phyloP scores from a whole-genome alignment of 2,329 filamentous ascomycete genomes.

The Coniella vitis region DNA sequence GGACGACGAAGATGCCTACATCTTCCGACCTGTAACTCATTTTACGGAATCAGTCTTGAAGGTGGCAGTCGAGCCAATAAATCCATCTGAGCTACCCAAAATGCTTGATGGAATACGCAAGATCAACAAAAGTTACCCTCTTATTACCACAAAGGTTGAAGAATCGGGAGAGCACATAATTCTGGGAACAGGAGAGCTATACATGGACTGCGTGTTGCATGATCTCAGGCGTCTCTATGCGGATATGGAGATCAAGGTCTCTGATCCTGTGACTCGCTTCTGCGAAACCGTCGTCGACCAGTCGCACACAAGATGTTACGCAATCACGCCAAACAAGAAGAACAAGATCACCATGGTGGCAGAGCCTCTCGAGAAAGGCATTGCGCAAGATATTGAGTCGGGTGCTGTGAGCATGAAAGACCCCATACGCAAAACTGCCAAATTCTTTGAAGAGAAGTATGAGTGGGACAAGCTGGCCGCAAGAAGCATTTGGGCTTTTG shows the following conservation, averaged over 20 bases:
- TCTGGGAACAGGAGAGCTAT: slow-evolving; percentile 93
- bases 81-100: slow-evolving; percentile 94
- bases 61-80: slow-evolving; percentile 95
- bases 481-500: slow-evolving; percentile 97
- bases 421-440: slow-evolving; percentile 85
- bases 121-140: slow-evolving; percentile 95
- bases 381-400: slow-evolving; percentile 88
- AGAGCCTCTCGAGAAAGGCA: slow-evolving; percentile 89
- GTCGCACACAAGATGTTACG: slow-evolving; percentile 95
- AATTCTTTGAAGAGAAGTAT: slow-evolving; percentile 95
- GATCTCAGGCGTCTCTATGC: slow-evolving; percentile 90
- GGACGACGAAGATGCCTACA: slow-evolving; percentile 86
- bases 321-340: slow-evolving; percentile 97
- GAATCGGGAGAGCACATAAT: slow-evolving; percentile 96
- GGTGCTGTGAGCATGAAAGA: slow-evolving; percentile 89
- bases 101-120: slow-evolving; percentile 97
- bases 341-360: slow-evolving; percentile 99
- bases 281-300: slow-evolving; percentile 97
- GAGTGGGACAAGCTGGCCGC: slow-evolving; percentile 94
- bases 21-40: slow-evolving; percentile 87
- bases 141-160: slow-evolving; percentile 94
- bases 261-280: slow-evolving; percentile 93
- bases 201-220: slow-evolving; percentile 98
- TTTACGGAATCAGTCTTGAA: slow-evolving; percentile 98
- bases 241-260: slow-evolving; percentile 99